Evolutionary conservation across 2,329 filamentous ascomycete species (phyloP), one percentile per base, ranked within the genome.

Genomic region (Gnomoniopsis smithogilvyi): DNA sequence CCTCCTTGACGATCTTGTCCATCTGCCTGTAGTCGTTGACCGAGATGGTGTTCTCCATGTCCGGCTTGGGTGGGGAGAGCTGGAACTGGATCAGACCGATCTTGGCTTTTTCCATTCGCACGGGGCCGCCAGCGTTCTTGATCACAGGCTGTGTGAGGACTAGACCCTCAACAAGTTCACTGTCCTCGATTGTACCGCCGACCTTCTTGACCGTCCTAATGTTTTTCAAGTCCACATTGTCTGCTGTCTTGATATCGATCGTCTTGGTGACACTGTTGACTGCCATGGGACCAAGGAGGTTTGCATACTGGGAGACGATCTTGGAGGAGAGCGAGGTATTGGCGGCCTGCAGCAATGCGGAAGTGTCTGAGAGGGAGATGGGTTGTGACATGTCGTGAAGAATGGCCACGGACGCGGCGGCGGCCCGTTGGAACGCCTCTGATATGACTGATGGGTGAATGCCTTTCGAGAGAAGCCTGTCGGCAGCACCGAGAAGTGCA

Each of bases 1-100:
- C 95, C 79, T 99, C 95, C 80, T 99, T 99, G 68, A 99, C 85
- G 66, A 99, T 99, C 84, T 98, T 99, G 82, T 99, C 95, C 95
- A 99, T 99, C 75, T 99, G 95, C 71, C 95, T 86, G 83, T 99
- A 99, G 80, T 99, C 95, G 76, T 99, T 99, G 70, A 99, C 95
- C 34, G 96, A 89, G 65, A 99, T 98, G 71, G 96, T 95, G 79
- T 99, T 99, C 80, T 99, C 95, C 95, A 99, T 99, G 87, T 99
- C 95, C 67, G 95, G 95, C 79, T 99, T 99, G 2, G 95, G 95
- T 50, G 95, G 94, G 76, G 92, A 96, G 68, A 99, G 87, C 77
- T 99, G 95, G 84, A 99, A 99, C 74, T 99, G 95, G 67, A 99
- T 98, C 63, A 99, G 82, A 65, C 90, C 95, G 77, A 99, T 99